phyloP scores from a whole-genome alignment of 176 grass and related monocot genomes.

The Saccharum officinarum region DNA sequence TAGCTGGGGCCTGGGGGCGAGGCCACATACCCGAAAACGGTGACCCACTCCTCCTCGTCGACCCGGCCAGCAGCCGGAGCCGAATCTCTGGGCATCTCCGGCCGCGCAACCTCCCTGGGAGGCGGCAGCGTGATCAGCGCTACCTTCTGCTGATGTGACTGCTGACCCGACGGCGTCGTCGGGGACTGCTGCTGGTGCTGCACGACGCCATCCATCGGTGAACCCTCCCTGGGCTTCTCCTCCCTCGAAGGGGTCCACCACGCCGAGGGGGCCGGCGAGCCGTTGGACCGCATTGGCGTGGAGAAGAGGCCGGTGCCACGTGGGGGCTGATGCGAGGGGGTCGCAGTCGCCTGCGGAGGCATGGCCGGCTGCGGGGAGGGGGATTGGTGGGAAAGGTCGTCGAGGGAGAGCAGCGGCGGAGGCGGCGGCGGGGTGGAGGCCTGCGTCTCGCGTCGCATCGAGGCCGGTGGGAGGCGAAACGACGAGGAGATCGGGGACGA shows the following conservation, averaged over 20 bases:
- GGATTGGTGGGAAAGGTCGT: conserved; percentile 49
- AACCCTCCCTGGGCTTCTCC: conserved; percentile 43
- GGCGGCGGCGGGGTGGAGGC: conserved; percentile 56
- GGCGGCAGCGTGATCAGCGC: conserved; percentile 72
- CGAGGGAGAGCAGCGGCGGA: conserved; percentile 69
- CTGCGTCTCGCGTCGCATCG: conserved; percentile 47
- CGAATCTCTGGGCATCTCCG: conserved; percentile 61
- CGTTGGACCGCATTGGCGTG: conserved; percentile 46
- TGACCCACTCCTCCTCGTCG: conserved; percentile 86
- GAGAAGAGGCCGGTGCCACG: conserved; percentile 40
- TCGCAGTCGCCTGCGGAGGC: conserved; percentile 34
- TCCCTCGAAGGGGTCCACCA: conserved; percentile 59
- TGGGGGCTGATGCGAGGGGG: conserved; percentile 37
- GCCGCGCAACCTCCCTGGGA: conserved; percentile 71
- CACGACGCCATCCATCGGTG: conserved; percentile 63
- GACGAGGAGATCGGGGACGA: conserved; percentile 51
- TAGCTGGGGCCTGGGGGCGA: background rate
- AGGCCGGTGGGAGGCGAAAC: conserved; percentile 35
- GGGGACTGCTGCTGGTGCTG: conserved; percentile 55
- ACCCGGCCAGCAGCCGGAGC: conserved; percentile 43
- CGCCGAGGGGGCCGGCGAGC: conserved; percentile 24
- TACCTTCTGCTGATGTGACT: conserved; percentile 41
- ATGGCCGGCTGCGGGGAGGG: conserved; percentile 30
- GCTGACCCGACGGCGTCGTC: conserved; percentile 32
- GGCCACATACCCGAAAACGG: conserved; percentile 66